Conservation (phyloP, 163 green algal genomes). For the Botryococcus braunii region DNA sequence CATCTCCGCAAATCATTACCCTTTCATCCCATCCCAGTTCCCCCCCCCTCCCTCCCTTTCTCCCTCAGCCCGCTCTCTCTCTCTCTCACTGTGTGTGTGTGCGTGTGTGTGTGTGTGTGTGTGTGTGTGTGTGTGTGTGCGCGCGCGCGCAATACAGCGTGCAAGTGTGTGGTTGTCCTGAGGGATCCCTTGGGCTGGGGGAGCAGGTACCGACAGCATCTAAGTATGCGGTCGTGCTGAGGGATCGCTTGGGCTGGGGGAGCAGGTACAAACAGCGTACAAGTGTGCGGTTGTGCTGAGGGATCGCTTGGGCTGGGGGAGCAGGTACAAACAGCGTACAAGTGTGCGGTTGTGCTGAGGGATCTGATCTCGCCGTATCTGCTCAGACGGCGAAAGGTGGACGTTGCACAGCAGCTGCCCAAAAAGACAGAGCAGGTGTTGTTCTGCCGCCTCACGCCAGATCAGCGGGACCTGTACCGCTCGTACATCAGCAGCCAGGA, state of each 20-base stretch:
- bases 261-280: constrained; percentile 75
- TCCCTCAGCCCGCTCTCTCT: too few species aligned
- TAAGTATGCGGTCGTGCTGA: constrained; percentile 86
- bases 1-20: too few species aligned
- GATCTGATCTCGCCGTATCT: constrained; percentile 95
- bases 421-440: constrained; percentile 94
- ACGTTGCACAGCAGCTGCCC: constrained; percentile 80
- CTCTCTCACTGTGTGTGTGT: too few species aligned
- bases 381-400: constrained; percentile 82
- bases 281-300: constrained; percentile 70
- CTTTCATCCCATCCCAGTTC: too few species aligned
- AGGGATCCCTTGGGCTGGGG: constrained; percentile 1
- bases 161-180: not conserved
- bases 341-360: constrained; percentile 87
- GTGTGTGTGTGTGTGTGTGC: too few species aligned
- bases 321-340: constrained; percentile 78
- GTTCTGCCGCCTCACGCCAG: constrained; percentile 75
- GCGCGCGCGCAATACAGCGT: too few species aligned
- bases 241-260: constrained; percentile 46
- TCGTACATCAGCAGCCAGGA: constrained; percentile 69
- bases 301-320: constrained; percentile 1
- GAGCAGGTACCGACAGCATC: constrained; percentile 76
- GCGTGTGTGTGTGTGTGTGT: too few species aligned
- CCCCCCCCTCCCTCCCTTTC: too few species aligned
- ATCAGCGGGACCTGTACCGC: constrained; percentile 81